These are phyloP conservation scores for Leccinum uliginosum DNA, from an alignment of 768 basidiomycete species.

Conservation along the genomic window DNA sequence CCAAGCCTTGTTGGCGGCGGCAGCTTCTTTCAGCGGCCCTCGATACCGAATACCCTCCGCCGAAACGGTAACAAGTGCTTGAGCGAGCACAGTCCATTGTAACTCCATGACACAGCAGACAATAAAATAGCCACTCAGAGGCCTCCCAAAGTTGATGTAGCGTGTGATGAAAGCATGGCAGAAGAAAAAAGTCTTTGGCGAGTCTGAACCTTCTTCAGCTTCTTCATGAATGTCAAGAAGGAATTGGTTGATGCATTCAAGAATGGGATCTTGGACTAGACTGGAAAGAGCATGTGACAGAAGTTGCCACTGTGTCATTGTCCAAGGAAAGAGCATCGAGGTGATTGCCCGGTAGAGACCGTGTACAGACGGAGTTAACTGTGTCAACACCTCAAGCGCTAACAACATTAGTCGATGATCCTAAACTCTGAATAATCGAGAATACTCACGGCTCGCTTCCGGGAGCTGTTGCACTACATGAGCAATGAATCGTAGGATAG, in stretches of 20 bases:
- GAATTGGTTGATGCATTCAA: constrained; percentile 71
- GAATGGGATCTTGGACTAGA: constrained; percentile 60
- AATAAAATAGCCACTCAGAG: constrained; percentile 81
- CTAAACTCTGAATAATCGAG: background rate
- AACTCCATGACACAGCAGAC: constrained; percentile 88
- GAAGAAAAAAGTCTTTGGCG: constrained; percentile 41
- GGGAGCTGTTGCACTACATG: constrained; percentile 54
- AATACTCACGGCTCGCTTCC: constrained; percentile 47
- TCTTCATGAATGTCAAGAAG: constrained; percentile 58
- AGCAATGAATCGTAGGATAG: constrained; percentile 59
- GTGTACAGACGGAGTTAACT: constrained; percentile 76
- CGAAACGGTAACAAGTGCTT: constrained; percentile 48
- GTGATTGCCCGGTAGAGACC: constrained; percentile 84
- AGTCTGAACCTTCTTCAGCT: constrained; percentile 39
- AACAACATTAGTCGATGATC: background rate
- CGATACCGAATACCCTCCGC: constrained; percentile 19
- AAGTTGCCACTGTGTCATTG: constrained; percentile 55
- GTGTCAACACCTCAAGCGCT: constrained; percentile 73
- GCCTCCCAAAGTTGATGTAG: constrained; percentile 71
- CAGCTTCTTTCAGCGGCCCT: constrained; percentile 56
- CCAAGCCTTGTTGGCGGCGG: constrained; percentile 84
- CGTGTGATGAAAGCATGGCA: constrained; percentile 68
- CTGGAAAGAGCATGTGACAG: constrained; percentile 50
- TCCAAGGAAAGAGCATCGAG: constrained; percentile 75
- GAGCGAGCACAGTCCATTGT: constrained; percentile 81